Base-by-base conservation (phyloP, 345 rosid species). In the Murraya paniculata region DNA sequence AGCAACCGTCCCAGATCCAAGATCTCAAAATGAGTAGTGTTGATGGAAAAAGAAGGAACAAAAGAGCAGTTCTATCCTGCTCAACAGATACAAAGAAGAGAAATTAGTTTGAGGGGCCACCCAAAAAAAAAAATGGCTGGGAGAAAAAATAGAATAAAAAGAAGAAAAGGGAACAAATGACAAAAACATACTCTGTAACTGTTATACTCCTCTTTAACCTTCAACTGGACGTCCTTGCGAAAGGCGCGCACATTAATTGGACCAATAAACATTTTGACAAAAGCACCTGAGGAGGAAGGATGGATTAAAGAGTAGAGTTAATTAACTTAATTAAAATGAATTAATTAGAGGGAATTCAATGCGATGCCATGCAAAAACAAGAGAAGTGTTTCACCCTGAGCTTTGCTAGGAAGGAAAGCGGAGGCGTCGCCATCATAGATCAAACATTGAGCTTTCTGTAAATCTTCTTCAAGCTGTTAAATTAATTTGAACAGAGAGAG, bases 161-260 rank as follows among this genome's bases (percentile, higher is more conserved):
- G 53, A 33, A 50, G 55, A 21, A 38, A 30, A 28, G 45, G 64
- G 6, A 71, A 28, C 53, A 69, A 74, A 38, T 18, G 6, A 75
- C 80, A 72, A 38, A 13, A 6, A 75, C 80, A 28, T 80, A 91
- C 99, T 81, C 98, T 90, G 85, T 91, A 97, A 74, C 94, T 86
- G 87, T 94, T 97, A 86, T 97, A 97, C 82, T 97, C 98, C 83
- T 97, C 99, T 86, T 97, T 97, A 73, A 91, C 98, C 90, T 97
- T 94, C 79, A 94, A 88, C 68, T 88, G 97, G 56, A 94, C 82
- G 58, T 94, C 98, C 84, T 93, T 94, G 81, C 91, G 90, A 67
- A 87, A 83, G 62, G 98, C 99, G 36, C 93, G 88, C 74, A 97
- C 99, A 82, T 94, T 97, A 64, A 97, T 89, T 64, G 99, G 98